Percentiles rank a stretch among this genome's conserved stretches.
Evolutionary conservation across 1,284 basidiomycete genomes (phyloP).

Genomic region (Ustilago loliicola): DNA sequence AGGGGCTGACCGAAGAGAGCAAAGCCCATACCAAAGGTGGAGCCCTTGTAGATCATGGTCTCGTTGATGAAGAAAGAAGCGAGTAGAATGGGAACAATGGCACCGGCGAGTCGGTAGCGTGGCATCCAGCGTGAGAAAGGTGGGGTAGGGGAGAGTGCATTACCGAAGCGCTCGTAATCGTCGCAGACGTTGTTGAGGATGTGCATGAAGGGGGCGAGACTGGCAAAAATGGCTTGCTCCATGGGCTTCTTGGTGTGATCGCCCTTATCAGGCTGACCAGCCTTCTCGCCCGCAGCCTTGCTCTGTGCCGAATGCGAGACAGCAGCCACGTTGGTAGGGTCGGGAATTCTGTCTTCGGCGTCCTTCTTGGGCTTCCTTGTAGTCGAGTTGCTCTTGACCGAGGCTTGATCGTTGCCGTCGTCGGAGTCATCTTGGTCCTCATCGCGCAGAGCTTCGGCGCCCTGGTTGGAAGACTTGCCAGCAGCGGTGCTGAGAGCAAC

Average conservation of each 20-base stretch:
- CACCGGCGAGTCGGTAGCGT: slow-evolving; percentile 68
- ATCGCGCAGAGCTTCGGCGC: slow-evolving; percentile 14
- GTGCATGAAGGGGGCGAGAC: slow-evolving; percentile 71
- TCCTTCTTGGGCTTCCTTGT: slow-evolving; percentile 34
- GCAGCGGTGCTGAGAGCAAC: slow-evolving; percentile 72
- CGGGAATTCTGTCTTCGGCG: slow-evolving; percentile 64
- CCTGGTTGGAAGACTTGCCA: slow-evolving; percentile 68
- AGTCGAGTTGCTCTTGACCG: slow-evolving; percentile 24
- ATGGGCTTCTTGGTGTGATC: slow-evolving; percentile 70
- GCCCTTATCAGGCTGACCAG: slow-evolving; percentile 53
- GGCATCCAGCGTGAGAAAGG: slow-evolving; percentile 70
- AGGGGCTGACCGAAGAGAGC: slow-evolving; percentile 75
- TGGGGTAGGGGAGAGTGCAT: slow-evolving; percentile 71
- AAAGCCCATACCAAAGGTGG: slow-evolving; percentile 73
- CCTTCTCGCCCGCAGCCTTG: slow-evolving; percentile 67
- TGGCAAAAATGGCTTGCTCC: slow-evolving; percentile 65
- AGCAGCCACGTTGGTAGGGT: slow-evolving; percentile 69
- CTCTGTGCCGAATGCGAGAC: slow-evolving; percentile 68
- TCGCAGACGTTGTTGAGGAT: slow-evolving; percentile 74
- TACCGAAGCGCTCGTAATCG: slow-evolving; percentile 71
- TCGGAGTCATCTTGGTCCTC: slow-evolving; percentile 24
- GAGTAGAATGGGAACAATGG: slow-evolving; percentile 70
- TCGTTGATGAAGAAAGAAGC: slow-evolving; percentile 72
- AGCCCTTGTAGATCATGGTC: slow-evolving; percentile 72
- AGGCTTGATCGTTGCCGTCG: slow-evolving; percentile 24